phyloP scores from a whole-genome alignment of 2,329 filamentous ascomycete species.

The Colletotrichum incanum region DNA sequence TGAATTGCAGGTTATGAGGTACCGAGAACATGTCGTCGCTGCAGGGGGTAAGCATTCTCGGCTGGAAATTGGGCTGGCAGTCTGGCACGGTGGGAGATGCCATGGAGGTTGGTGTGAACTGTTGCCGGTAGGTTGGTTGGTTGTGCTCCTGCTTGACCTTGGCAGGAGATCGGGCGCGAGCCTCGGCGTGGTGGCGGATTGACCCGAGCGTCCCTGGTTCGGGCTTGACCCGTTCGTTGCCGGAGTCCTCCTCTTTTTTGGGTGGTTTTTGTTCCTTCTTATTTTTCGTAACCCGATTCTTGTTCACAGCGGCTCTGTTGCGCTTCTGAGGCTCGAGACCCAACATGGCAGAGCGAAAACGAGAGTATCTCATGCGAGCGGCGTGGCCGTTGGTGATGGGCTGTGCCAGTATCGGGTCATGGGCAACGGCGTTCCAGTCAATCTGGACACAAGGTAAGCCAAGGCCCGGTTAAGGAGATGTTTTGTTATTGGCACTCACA shows the following conservation, averaged over 20 bases:
- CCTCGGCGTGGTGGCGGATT: conserved; percentile 36
- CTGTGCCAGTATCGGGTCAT: conserved; percentile 67
- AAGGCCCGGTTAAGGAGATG: conserved; percentile 44
- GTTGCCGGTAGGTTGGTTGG: conserved; percentile 49
- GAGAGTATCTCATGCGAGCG: conserved; percentile 72
- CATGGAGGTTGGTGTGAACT: conserved; percentile 58
- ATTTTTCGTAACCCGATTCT: conserved; percentile 63
- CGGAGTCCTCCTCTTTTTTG: conserved; percentile 55
- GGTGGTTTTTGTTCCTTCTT: conserved; percentile 58
- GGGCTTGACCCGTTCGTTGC: conserved; percentile 53
- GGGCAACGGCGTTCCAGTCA: conserved; percentile 72
- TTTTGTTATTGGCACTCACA: conserved; percentile 59
- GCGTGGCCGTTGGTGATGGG: conserved; percentile 74
- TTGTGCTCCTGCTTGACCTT: conserved; percentile 58
- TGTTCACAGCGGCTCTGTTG: conserved; percentile 57
- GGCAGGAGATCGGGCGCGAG: conserved; percentile 40
- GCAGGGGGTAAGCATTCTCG: conserved; percentile 67
- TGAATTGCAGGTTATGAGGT: conserved; percentile 50
- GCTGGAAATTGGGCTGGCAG: conserved; percentile 50
- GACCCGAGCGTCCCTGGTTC: conserved; percentile 52
- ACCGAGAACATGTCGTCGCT: conserved; percentile 64
- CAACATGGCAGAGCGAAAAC: conserved; percentile 65
- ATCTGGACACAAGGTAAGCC: conserved; percentile 59
- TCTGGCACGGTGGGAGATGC: conserved; percentile 53
- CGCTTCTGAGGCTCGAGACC: conserved; percentile 65